Evolutionary conservation across 768 basidiomycete genomes (phyloP), one percentile per base, ranked within the genome.

Genomic region (Pholiota conissans): DNA sequence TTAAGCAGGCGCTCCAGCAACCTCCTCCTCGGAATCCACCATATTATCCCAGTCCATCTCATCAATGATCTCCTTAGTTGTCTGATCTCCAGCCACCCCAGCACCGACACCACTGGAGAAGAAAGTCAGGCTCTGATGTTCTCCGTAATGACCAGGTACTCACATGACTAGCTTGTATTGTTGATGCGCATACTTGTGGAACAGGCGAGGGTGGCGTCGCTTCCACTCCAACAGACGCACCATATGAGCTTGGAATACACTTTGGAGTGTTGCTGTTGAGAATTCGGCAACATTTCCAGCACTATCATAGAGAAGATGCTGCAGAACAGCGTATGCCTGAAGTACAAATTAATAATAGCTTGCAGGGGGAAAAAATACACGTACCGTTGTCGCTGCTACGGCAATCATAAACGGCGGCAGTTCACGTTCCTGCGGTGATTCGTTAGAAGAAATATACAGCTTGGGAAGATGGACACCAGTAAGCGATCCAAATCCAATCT

Each of bases 11-110:
- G 16, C 27, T n/a, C 14, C 34, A 3, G 6, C 24, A 51, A 20
- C n/a, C 5, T 20, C 32, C 35, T 37, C 35, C 3, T 52, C 50
- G 2, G 34, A 52, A 9, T 52, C 50, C 22, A 52, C 20, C 50
- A 52, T 52, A 30, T 52, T 52, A 16, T 52, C 50, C 50, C 50
- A 52, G 10, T 52, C 50, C 18, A 52, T 34, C 10, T 52, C 50
- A 9, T 30, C 22, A 10, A 52, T 52, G 18, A 52, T 52, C 4
- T 52, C 50, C 0, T 52, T 34, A 2, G 30, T 52, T 1, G 50
- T 52, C 22, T 52, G 50, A 1, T 52, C 50, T 5, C 50, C 50
- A 5, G 39, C 50, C 16, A 52, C 22, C 13, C 50, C 34, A 2
- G 22, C 18, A 24, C 32, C 50, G 13, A 52, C 9, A 20, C 50